Conservation (phyloP, 192 early-diverging fungal genomes). For the Coemansia biformis region DNA sequence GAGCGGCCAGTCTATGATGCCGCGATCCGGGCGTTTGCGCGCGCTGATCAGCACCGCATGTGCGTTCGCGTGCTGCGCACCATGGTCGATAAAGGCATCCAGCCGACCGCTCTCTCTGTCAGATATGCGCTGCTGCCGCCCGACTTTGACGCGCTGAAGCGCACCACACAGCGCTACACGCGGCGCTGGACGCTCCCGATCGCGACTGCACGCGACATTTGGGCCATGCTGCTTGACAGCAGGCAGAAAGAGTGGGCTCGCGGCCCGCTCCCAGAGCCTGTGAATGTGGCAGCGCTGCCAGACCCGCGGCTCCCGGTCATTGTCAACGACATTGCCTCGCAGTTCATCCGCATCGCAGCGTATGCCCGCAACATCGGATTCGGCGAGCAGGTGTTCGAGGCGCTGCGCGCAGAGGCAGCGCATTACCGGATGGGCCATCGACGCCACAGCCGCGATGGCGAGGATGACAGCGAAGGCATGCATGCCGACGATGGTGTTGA, state of each 20-base stretch:
- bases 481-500: too few species aligned
- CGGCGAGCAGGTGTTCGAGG: too few species aligned
- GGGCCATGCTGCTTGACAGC: constrained; percentile 15
- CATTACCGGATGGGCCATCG: too few species aligned
- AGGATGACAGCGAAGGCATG: too few species aligned
- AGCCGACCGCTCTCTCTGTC: constrained; percentile 28
- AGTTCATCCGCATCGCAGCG: too few species aligned
- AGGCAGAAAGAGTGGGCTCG: constrained; percentile 24
- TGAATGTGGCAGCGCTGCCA: too few species aligned
- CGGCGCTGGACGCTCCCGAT: constrained; percentile 36
- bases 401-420: too few species aligned
- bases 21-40: constrained; percentile 26
- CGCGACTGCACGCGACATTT: constrained; percentile 21
- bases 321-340: too few species aligned
- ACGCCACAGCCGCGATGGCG: too few species aligned
- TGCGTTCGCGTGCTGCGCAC: constrained; percentile 18
- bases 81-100: constrained; percentile 21
- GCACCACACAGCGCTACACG: constrained; percentile 2
- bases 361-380: too few species aligned
- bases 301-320: too few species aligned
- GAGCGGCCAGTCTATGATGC: constrained; percentile 34
- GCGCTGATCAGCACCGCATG: constrained; percentile 26
- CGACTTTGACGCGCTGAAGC: background rate
- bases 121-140: constrained; percentile 37
- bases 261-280: too few species aligned